phyloP scores from a whole-genome alignment of 257 asterid genomes.

The Oldenlandia corymbosa region DNA sequence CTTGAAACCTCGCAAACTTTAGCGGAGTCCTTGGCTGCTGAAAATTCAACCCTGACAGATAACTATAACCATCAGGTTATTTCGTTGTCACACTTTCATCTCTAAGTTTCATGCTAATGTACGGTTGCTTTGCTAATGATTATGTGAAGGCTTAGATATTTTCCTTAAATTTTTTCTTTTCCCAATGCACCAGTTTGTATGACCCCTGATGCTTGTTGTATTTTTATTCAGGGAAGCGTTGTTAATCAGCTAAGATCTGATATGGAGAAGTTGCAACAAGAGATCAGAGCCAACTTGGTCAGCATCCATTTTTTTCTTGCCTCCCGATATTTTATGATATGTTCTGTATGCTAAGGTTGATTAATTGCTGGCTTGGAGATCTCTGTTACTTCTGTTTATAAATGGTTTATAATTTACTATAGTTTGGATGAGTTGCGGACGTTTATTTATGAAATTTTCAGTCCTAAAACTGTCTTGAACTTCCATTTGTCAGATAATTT shows the following conservation, averaged over 20 bases:
- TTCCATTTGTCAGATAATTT: too few relatives aligned
- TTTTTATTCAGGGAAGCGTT: constrained; percentile 57
- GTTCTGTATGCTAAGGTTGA: background rate
- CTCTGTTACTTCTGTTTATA: background rate
- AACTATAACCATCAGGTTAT: constrained; percentile 86
- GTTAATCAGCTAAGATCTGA: constrained; percentile 75
- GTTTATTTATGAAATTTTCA: background rate
- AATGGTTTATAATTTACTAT: background rate
- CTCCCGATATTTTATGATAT: background rate
- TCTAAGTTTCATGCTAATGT: background rate
- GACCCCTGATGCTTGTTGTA: too few relatives aligned
- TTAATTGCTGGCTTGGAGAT: background rate
- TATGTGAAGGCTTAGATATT: too few relatives aligned
- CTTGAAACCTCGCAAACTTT: constrained; percentile 86
- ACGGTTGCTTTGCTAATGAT: background rate
- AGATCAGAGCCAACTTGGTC: constrained; percentile 76
- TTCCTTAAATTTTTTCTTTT: too few relatives aligned
- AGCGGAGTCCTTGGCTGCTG: constrained; percentile 90
- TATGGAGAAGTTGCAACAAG: constrained; percentile 70
- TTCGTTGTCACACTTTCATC: constrained; percentile 4
- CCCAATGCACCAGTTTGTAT: too few relatives aligned
- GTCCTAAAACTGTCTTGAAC: too few relatives aligned
- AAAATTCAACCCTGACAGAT: constrained; percentile 88
- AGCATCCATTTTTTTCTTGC: constrained; percentile 23
- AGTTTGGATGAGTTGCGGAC: background rate